Conservation (phyloP, 2,329 filamentous ascomycete genomes). For the Plenodomus tracheiphilus region DNA sequence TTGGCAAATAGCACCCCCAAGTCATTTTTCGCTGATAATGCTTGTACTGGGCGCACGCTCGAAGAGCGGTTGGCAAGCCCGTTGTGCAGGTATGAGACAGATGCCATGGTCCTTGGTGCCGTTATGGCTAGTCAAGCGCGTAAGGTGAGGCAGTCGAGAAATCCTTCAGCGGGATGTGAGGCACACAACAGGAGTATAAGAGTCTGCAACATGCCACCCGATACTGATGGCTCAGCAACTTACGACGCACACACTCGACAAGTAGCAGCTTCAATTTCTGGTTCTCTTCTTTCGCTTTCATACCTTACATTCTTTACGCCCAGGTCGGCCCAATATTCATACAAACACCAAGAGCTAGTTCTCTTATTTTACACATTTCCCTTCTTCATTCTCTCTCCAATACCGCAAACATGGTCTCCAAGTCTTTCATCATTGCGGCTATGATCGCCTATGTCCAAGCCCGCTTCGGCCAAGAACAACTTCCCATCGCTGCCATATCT, state of each 20-base stretch:
- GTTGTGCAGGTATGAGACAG: conserved; percentile 32
- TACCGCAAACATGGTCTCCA: conserved; percentile 39
- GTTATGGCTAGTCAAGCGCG: conserved; percentile 19
- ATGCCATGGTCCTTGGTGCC: conserved; percentile 17
- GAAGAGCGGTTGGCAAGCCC: conserved; percentile 1
- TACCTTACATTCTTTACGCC: conserved; percentile 23
- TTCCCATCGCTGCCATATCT: conserved; percentile 59
- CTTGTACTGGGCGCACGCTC: conserved; percentile 9
- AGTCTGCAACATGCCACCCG: conserved; percentile 7
- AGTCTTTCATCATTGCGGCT: conserved; percentile 33
- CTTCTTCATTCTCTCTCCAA: conserved; percentile 11
- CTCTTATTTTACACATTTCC: conserved; percentile 19
- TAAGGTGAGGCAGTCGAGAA: conserved; percentile 2
- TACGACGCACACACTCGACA: conserved; percentile 25
- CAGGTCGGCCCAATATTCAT: conserved; percentile 35
- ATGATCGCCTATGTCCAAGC: conserved; percentile 43
- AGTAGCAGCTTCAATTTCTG: conserved; percentile 19
- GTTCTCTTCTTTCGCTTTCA: conserved; percentile 20
- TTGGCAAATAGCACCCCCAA: conserved; percentile 27
- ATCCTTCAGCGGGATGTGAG: neutral
- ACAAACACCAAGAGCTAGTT: conserved; percentile 39
- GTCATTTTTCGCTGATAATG: conserved; percentile 19
- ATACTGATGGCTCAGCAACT: conserved; percentile 30
- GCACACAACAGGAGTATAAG: conserved; percentile 33
- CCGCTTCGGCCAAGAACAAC: conserved; percentile 66